Conservation (phyloP, 805 yeast genomes). For the Dipodascopsis uninucleata region DNA sequence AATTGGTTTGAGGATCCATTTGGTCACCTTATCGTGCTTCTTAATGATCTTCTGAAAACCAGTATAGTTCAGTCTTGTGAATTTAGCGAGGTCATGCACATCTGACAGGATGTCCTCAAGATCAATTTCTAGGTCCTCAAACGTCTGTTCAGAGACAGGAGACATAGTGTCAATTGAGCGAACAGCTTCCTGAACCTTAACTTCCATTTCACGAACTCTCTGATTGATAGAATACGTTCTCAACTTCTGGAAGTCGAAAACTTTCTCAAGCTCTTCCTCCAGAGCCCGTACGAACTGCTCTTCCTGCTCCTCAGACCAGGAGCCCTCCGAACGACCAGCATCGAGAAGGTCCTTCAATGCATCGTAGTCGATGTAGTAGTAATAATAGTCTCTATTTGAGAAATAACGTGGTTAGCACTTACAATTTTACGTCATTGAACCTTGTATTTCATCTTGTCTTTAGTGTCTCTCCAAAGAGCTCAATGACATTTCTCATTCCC, state of each 20-base stretch:
- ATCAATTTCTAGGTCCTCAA: constrained; percentile 70
- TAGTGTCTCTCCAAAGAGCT: background rate
- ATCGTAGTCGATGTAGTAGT: constrained; percentile 89
- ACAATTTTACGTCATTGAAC: constrained; percentile 1
- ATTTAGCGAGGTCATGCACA: constrained; percentile 94
- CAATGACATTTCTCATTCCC: too few species aligned
- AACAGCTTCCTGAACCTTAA: constrained; percentile 59
- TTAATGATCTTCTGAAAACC: constrained; percentile 96
- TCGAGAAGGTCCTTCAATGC: constrained; percentile 69
- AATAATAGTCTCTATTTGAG: constrained; percentile 29
- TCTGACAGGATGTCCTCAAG: constrained; percentile 88
- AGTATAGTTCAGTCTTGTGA: constrained; percentile 87
- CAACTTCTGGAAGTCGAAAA: constrained; percentile 83
- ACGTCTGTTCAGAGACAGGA: constrained; percentile 61
- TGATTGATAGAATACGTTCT: constrained; percentile 82
- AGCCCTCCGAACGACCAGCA: constrained; percentile 44
- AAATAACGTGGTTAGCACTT: constrained; percentile 1
- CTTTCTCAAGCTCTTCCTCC: constrained; percentile 88
- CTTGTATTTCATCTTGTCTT: background rate
- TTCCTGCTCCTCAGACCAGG: constrained; percentile 76
- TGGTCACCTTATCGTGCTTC: constrained; percentile 90
- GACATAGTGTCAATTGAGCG: constrained; percentile 39
- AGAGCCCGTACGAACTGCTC: constrained; percentile 72
- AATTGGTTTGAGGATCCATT: constrained; percentile 77
- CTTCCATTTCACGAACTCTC: constrained; percentile 75